A percentile compares a stretch with the other conserved stretches of the same genome.
phyloP scores from a whole-genome alignment of 2,329 filamentous ascomycete species.

The Botrytis galanthina region DNA sequence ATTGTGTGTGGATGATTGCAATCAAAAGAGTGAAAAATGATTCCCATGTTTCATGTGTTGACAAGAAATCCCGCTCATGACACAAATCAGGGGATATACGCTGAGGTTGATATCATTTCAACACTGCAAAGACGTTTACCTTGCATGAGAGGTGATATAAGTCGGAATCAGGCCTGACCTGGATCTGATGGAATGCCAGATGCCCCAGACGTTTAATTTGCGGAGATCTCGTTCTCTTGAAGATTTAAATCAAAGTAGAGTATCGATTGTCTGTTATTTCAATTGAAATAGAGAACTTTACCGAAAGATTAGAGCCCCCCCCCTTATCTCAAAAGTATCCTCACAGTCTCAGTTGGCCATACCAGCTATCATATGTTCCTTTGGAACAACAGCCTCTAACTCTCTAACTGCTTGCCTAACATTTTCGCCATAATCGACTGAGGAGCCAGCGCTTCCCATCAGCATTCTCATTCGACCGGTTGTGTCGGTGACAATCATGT shows the following conservation, averaged over 20 bases:
- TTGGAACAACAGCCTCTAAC: conserved; percentile 23
- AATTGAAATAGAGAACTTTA: not conserved
- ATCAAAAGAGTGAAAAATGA: too few species aligned
- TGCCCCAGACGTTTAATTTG: not conserved
- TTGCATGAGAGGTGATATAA: not conserved
- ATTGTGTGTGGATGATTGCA: not conserved
- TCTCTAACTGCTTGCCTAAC: conserved; percentile 27
- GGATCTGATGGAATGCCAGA: not conserved
- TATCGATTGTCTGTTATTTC: not conserved
- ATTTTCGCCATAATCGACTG: conserved; percentile 26
- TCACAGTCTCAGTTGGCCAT: not conserved
- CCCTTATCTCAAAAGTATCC: too few species aligned
- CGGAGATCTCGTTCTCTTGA: not conserved
- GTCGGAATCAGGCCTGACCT: not conserved
- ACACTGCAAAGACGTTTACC: not conserved
- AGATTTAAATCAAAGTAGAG: not conserved
- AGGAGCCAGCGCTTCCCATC: conserved; percentile 22
- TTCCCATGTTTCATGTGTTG: not conserved
- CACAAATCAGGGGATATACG: not conserved
- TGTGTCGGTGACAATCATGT: conserved; percentile 30
- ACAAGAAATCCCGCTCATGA: not conserved
- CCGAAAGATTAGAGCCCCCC: not conserved
- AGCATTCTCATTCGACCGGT: conserved; percentile 27
- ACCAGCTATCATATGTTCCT: conserved; percentile 18
- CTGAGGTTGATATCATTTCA: not conserved